A percentile compares a stretch with the other conserved stretches of the same genome.
Conservation (phyloP, 192 early-diverging fungal genomes). For the Linnemannia exigua region DNA sequence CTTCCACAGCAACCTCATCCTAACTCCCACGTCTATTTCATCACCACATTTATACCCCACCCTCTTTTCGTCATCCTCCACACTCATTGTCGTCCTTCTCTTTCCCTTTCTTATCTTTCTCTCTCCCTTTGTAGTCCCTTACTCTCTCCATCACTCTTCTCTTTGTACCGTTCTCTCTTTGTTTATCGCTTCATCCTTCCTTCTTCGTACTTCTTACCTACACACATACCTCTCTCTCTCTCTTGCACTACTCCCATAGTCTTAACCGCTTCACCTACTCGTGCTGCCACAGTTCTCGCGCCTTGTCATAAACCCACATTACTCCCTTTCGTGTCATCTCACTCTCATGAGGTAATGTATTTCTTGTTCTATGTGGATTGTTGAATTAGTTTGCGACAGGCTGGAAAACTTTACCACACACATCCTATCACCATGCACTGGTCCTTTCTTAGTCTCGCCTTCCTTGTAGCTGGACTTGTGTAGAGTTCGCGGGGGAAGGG, state of each 20-base stretch:
- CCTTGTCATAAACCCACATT: neutral
- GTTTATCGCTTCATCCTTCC: too few species aligned
- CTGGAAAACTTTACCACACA: neutral
- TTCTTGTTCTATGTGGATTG: neutral
- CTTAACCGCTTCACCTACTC: neutral
- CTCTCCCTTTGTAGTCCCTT: too few species aligned
- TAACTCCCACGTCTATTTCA: too few species aligned
- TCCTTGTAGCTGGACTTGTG: neutral
- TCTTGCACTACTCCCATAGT: neutral
- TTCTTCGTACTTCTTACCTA: too few species aligned
- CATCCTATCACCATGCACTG: neutral
- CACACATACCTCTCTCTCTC: neutral
- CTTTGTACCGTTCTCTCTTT: too few species aligned
- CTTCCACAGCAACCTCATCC: too few species aligned
- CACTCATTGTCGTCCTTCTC: too few species aligned
- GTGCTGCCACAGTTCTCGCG: neutral
- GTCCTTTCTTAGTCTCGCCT: conserved; percentile 10
- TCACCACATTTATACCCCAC: too few species aligned
- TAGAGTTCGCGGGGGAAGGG: conserved; percentile 5
- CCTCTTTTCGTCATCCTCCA: too few species aligned
- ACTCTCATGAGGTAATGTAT: conserved; percentile 1
- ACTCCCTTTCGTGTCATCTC: neutral
- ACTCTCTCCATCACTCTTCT: too few species aligned
- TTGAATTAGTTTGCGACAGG: neutral
- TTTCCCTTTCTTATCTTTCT: too few species aligned